Base-by-base conservation (phyloP, 2,329 filamentous ascomycete genomes). In the Arthrobotrys pseudoclavata region DNA sequence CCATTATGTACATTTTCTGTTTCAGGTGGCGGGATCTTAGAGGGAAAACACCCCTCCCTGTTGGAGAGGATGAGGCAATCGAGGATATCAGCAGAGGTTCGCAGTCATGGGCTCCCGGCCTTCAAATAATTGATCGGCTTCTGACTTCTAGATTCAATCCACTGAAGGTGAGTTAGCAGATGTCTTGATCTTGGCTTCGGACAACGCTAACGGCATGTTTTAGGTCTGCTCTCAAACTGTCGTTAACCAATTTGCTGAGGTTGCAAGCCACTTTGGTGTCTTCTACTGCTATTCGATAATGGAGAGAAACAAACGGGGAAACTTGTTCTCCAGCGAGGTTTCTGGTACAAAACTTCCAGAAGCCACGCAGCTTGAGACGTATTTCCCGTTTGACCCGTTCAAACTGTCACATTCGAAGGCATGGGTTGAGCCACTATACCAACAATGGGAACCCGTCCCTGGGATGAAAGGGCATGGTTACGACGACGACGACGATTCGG, bases 331-430 rank as follows among this genome's bases (percentile, higher is more conserved):
- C 1, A 86, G 87, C 7, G 87, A 86, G 40, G 87, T 10, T 87
- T 88, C 68, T 86, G 87, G 10, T 86, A 85, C 0, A 85, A 88
- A 37, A 87, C 87, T 77, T 89, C 89, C 80, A 83, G 93, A 97
- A 80, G 90, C 90, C 82, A 91, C 95, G 82, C 91, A 97, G 83
- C 87, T 99, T 1, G 94, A 98, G 81, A 92, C 94, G 0, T 97
- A 97, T 83, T 99, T 98, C 82, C 96, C 96, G 0, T 99, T 99
- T 82, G 96, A 99, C 83, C 96, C 96, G 1, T 99, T 98, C 83
- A 91, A 95, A 82, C 86, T 99, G 61, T 94, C 94, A 0, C 86
- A 90, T 80, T 97, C 94, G 83, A 93, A 92, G 84, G 88, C 90
- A 75, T 98, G 96, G 96, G 85, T 99, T 12, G 91, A 94, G 79